These are phyloP conservation scores for Solanum corneliomulleri DNA, from an alignment of 257 asterid species.

Conservation along the genomic window DNA sequence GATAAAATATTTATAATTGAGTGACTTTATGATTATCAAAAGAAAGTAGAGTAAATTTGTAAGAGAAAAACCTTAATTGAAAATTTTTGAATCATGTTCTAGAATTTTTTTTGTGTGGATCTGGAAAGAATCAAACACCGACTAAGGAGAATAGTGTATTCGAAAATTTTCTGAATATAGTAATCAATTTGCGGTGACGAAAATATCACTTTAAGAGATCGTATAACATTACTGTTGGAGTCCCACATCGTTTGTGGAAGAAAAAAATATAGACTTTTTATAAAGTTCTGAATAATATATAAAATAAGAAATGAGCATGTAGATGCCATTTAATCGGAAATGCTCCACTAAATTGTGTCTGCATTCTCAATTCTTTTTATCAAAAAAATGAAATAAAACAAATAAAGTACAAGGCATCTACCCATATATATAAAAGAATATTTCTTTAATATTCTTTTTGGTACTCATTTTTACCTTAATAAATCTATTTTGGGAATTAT, in stretches of 20 bases:
- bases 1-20: not conserved
- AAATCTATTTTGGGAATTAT: too few species aligned
- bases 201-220: not conserved
- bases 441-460: too few species aligned
- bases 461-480: not conserved
- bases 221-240: not conserved
- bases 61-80: not conserved
- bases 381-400: too few species aligned
- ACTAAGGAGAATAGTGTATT: not conserved
- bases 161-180: not conserved
- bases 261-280: not conserved
- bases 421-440: too few species aligned
- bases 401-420: too few species aligned
- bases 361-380: not conserved
- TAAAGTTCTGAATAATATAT: too few species aligned
- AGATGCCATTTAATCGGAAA: too few species aligned
- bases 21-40: not conserved
- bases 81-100: too few species aligned
- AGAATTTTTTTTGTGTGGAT: too few species aligned
- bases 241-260: not conserved
- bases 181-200: too few species aligned
- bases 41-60: not conserved
- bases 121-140: not conserved
- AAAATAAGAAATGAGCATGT: not conserved
- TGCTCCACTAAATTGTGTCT: not conserved